Evolutionary conservation across 2,329 filamentous ascomycete genomes (phyloP).

Genomic region (Ceratocystis papillata): DNA sequence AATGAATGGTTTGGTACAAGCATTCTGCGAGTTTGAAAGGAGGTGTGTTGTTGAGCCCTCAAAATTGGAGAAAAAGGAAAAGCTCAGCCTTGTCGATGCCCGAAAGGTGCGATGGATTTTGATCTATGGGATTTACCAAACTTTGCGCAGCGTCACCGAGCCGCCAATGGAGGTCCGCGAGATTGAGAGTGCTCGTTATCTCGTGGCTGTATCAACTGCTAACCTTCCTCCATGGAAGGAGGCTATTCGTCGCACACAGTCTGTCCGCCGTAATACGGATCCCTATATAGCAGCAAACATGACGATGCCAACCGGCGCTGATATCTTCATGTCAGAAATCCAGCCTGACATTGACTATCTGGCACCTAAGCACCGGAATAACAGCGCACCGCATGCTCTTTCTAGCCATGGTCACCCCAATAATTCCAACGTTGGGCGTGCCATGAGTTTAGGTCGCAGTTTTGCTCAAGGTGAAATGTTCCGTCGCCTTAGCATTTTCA

Average conservation of each 20-base stretch:
- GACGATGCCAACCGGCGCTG: slow-evolving; percentile 5
- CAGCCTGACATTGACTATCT: slow-evolving; percentile 49
- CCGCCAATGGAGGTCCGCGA: slow-evolving; percentile 52
- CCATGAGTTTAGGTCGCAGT: slow-evolving; percentile 22
- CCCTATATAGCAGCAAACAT: slow-evolving; percentile 15
- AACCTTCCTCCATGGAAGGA: slow-evolving; percentile 40
- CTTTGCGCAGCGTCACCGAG: slow-evolving; percentile 53
- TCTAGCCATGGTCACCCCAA: slow-evolving; percentile 16
- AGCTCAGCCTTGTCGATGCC: slow-evolving; percentile 46
- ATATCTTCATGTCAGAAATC: slow-evolving; percentile 33
- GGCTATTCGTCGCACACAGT: slow-evolving; percentile 27
- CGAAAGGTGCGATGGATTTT: slow-evolving; percentile 71
- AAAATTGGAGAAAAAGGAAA: slow-evolving; percentile 27
- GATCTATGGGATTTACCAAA: slow-evolving; percentile 62
- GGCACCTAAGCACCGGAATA: slow-evolving; percentile 33
- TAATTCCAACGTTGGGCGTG: slow-evolving; percentile 19
- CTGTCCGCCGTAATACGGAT: slow-evolving; percentile 25
- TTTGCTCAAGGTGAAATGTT: slow-evolving; percentile 24
- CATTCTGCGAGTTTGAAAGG: slow-evolving; percentile 61
- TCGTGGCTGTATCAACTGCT: slow-evolving; percentile 37
- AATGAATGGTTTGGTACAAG: slow-evolving; percentile 50
- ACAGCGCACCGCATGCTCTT: slow-evolving; percentile 17
- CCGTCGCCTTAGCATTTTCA: slow-evolving; percentile 22
- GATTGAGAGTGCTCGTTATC: slow-evolving; percentile 46
- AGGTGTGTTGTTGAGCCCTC: slow-evolving; percentile 34